These are phyloP conservation scores for Arxiozyma heterogenica DNA, from an alignment of 1,139 yeast species.

Conservation along the genomic window DNA sequence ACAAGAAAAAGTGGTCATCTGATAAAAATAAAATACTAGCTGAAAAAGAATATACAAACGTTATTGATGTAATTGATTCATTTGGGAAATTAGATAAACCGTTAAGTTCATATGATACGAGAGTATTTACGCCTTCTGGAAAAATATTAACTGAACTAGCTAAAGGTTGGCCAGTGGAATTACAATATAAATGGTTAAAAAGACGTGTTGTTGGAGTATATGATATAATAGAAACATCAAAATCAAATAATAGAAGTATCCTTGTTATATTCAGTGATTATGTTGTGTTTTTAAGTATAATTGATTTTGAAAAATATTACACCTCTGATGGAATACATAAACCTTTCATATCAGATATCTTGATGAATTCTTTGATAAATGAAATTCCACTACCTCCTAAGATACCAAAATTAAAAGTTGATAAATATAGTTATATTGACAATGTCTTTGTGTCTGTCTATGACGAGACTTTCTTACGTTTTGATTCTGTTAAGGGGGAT, in stretches of 20 bases:
- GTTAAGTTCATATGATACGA: conserved; percentile 41
- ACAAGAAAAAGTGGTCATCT: conserved; percentile 33
- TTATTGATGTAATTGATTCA: conserved; percentile 65
- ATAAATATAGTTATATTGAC: conserved; percentile 58
- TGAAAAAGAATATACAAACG: conserved; percentile 42
- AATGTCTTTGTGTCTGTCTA: conserved; percentile 43
- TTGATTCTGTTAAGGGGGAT: conserved; percentile 22
- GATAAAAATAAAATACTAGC: conserved; percentile 30
- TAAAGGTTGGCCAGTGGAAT: conserved; percentile 74
- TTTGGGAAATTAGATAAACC: conserved; percentile 51
- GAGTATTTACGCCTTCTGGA: conserved; percentile 88
- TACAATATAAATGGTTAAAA: conserved; percentile 82
- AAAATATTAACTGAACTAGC: conserved; percentile 78
- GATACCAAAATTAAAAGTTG: conserved; percentile 62
- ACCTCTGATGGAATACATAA: conserved; percentile 34
- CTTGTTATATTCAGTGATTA: conserved; percentile 76
- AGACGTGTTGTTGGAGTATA: conserved; percentile 78
- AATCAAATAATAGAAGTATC: conserved; percentile 36
- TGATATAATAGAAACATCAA: conserved; percentile 41
- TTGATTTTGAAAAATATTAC: conserved; percentile 22
- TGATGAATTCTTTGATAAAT: conserved; percentile 84
- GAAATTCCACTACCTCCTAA: conserved; percentile 64
- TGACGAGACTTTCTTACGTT: conserved; percentile 30
- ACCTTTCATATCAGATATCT: conserved; percentile 64
- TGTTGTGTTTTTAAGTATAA: conserved; percentile 51